phyloP scores from a whole-genome alignment of 441 rosid species.

The Brassica balearica region DNA sequence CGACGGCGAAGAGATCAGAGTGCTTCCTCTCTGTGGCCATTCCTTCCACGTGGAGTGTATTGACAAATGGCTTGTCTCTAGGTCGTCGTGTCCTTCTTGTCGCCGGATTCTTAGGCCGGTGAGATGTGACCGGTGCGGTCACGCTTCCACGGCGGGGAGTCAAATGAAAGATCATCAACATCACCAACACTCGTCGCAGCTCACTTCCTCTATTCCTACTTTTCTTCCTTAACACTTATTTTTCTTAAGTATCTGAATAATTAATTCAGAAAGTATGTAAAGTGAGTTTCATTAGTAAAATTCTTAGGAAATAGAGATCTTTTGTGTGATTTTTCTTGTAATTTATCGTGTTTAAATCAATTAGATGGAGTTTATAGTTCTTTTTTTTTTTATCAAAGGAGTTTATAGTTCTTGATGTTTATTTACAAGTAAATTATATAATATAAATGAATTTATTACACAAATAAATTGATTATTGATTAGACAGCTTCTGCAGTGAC shows the following conservation, averaged over 20 bases:
- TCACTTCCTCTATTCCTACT: conserved; percentile 27
- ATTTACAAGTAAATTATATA: background rate
- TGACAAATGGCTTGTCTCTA: conserved; percentile 80
- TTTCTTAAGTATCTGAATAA: conserved; percentile 3
- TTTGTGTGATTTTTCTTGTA: background rate
- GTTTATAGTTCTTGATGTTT: conserved; percentile 17
- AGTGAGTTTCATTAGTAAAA: conserved; percentile 16
- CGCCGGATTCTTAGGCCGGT: conserved; percentile 67
- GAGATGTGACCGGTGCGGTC: conserved; percentile 64
- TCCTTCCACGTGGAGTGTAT: conserved; percentile 80
- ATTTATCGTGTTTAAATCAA: conserved; percentile 20
- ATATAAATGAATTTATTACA: background rate
- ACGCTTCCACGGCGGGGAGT: conserved; percentile 47
- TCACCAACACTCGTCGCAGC: conserved; percentile 38
- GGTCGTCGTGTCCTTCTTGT: conserved; percentile 91
- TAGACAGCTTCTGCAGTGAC: background rate
- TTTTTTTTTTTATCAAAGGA: background rate
- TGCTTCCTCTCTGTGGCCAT: conserved; percentile 82
- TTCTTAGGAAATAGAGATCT: conserved; percentile 27
- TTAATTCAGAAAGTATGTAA: conserved; percentile 11
- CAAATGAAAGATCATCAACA: conserved; percentile 42
- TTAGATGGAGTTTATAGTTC: conserved; percentile 28
- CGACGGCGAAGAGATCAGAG: conserved; percentile 75
- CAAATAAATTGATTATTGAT: background rate
- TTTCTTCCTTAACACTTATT: conserved; percentile 39